phyloP scores from a whole-genome alignment of 306 rosid species.

The Purshia tridentata region DNA sequence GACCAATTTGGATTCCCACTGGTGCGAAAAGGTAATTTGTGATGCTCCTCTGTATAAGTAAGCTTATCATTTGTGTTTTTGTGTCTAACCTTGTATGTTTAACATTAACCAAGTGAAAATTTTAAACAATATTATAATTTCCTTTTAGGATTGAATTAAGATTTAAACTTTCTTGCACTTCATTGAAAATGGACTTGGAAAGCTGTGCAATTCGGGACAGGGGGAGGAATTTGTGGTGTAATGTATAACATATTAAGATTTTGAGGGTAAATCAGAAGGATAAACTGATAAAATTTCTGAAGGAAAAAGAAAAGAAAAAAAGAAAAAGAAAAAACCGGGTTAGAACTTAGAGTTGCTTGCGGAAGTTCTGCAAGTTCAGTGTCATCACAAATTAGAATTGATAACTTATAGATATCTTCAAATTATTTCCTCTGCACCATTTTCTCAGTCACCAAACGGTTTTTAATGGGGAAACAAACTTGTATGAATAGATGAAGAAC shows the following conservation, averaged over 20 bases:
- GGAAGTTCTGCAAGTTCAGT: background rate
- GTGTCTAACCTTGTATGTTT: conserved; percentile 30
- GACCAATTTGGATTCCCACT: conserved; percentile 48
- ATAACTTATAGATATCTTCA: too few relatives aligned
- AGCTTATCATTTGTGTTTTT: conserved; percentile 47
- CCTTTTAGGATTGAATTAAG: background rate
- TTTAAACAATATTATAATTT: background rate
- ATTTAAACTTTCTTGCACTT: background rate
- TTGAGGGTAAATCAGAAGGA: background rate
- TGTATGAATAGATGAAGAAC: background rate
- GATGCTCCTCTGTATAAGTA: conserved; percentile 64
- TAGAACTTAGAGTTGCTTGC: background rate
- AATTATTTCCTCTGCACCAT: background rate
- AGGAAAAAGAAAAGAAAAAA: background rate
- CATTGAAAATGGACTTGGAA: background rate
- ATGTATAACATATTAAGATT: too few relatives aligned
- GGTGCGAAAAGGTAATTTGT: conserved; percentile 55
- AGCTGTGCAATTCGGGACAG: background rate
- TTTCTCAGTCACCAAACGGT: background rate
- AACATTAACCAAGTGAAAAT: conserved; percentile 12
- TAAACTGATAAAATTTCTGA: background rate
- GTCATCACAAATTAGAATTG: background rate
- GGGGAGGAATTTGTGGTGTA: too few relatives aligned
- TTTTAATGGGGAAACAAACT: background rate
- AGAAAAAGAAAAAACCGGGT: background rate